Percentiles rank a stretch among this genome's conserved stretches.
Conservation (phyloP, 1,139 yeast genomes). For the Debaryomycetaceae sp. region DNA sequence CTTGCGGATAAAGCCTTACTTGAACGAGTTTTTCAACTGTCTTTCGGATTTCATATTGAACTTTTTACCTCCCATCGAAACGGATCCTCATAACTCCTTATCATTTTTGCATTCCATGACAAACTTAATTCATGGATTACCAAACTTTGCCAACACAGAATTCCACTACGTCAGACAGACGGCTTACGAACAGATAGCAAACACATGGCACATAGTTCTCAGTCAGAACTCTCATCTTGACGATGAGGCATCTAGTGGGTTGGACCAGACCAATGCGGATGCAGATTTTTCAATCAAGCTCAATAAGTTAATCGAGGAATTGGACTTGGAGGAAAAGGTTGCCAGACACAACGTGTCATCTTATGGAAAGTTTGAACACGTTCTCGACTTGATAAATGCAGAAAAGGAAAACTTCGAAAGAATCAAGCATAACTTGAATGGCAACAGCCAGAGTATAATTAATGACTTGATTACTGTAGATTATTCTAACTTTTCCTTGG, state of each 20-base stretch:
- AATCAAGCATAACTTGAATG: conserved; percentile 17
- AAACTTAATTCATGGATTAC: conserved; percentile 60
- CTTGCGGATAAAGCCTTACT: conserved; percentile 68
- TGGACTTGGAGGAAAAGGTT: conserved; percentile 44
- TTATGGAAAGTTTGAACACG: conserved; percentile 45
- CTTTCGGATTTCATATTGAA: conserved; percentile 76
- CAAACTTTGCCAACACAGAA: conserved; percentile 66
- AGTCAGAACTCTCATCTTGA: conserved; percentile 28
- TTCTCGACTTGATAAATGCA: conserved; percentile 44
- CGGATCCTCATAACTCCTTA: conserved; percentile 53
- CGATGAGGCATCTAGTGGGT: conserved; percentile 8
- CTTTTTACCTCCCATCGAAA: conserved; percentile 76
- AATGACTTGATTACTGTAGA: conserved; percentile 45
- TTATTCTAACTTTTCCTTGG: conserved; percentile 39
- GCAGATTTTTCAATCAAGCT: conserved; percentile 23
- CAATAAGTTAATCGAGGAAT: conserved; percentile 30
- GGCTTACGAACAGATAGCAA: conserved; percentile 77
- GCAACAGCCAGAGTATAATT: conserved; percentile 19
- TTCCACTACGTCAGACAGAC: conserved; percentile 69
- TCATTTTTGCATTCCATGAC: conserved; percentile 69
- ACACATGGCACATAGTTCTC: conserved; percentile 70
- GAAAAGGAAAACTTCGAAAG: conserved; percentile 31
- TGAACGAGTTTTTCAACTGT: conserved; percentile 74
- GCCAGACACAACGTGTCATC: conserved; percentile 58
- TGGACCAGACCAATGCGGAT: conserved; percentile 1